These are phyloP conservation scores for Platanthera zijinensis DNA, from an alignment of 106 monocot species.

Conservation along the genomic window DNA sequence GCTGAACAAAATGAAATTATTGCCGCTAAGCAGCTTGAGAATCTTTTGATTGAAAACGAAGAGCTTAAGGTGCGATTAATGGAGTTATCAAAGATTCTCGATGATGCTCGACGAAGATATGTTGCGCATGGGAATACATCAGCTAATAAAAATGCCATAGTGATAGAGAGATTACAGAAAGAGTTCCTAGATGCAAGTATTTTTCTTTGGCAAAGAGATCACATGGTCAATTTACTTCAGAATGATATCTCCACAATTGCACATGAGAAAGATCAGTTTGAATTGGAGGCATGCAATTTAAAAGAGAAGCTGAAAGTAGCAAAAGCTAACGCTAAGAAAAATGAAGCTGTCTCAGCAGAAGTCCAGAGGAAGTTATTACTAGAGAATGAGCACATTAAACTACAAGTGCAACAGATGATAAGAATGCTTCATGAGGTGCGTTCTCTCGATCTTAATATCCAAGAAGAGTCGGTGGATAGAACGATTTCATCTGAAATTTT, in stretches of 20 bases:
- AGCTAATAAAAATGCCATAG: not conserved
- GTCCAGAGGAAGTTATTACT: not conserved
- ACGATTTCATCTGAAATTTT: conserved; percentile 25
- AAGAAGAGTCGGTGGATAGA: conserved; percentile 41
- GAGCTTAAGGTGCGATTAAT: not conserved
- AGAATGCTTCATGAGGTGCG: conserved; percentile 18
- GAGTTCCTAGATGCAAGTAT: conserved; percentile 1
- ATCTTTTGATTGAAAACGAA: conserved; percentile 1
- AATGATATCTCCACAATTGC: conserved; percentile 19
- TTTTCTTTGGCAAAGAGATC: not conserved
- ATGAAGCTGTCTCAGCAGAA: conserved; percentile 8
- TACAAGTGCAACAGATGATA: conserved; percentile 23
- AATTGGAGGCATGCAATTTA: not conserved
- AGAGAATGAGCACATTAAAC: conserved; percentile 49
- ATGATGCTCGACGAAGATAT: conserved; percentile 13
- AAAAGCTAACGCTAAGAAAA: conserved; percentile 6
- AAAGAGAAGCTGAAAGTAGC: conserved; percentile 1
- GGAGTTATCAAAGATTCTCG: not conserved
- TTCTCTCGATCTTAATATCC: not conserved
- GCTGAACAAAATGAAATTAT: conserved; percentile 84
- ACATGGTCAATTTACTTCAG: conserved; percentile 8
- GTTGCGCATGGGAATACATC: conserved; percentile 10
- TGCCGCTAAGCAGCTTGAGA: conserved; percentile 57
- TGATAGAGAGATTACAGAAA: conserved; percentile 1
- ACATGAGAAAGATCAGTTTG: conserved; percentile 4